Evolutionary conservation across 257 asterid genomes (phyloP).

Genomic region (Ehretia macrophylla): DNA sequence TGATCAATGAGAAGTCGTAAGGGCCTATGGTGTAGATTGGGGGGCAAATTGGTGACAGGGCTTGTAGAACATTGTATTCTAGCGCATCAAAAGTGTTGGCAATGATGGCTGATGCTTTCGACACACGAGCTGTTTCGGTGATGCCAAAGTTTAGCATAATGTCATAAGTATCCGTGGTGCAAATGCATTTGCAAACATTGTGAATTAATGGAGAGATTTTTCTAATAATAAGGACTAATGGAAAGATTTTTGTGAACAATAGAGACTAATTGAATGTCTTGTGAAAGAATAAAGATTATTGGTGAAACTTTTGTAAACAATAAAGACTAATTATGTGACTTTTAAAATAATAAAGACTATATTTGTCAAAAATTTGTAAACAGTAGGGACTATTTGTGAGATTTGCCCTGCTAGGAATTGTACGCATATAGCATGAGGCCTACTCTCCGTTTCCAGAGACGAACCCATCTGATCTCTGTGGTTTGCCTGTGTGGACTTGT

Average conservation of each 20-base stretch:
- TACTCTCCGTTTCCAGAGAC: background rate
- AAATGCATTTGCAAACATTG: no score
- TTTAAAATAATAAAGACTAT: no score
- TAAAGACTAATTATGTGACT: no score
- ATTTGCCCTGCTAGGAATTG: constrained; percentile 39
- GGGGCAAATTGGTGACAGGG: constrained; percentile 32
- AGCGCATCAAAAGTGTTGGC: constrained; percentile 32
- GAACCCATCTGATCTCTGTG: background rate
- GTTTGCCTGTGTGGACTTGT: no score
- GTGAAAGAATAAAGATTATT: no score
- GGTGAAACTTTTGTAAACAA: no score
- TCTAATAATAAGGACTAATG: no score
- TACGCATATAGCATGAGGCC: constrained; percentile 31
- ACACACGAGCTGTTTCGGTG: constrained; percentile 19
- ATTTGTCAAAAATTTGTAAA: no score
- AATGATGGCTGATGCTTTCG: constrained; percentile 35
- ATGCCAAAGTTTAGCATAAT: constrained; percentile 19
- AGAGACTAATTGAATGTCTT: no score
- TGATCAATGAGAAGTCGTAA: constrained; percentile 20
- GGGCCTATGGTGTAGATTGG: constrained; percentile 42
- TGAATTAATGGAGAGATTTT: no score
- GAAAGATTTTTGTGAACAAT: no score
- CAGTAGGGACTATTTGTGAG: no score
- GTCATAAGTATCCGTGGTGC: constrained; percentile 25
- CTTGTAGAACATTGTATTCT: constrained; percentile 19